Percentiles rank a stretch among this genome's conserved stretches.
phyloP scores from a whole-genome alignment of 2,329 filamentous ascomycete genomes.

The Monosporascus sp. region DNA sequence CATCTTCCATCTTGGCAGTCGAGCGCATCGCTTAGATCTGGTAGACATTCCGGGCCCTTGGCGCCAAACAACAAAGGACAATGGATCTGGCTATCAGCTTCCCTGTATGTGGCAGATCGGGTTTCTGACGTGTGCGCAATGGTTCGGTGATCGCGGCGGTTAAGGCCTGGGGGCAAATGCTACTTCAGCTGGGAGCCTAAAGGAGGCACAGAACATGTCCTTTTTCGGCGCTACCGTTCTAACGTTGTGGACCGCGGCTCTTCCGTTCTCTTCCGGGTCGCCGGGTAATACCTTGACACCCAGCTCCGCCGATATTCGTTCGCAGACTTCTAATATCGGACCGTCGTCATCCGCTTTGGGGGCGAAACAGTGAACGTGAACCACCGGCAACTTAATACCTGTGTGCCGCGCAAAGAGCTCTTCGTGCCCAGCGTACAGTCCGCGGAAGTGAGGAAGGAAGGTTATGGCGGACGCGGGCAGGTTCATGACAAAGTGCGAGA shows the following conservation, averaged over 20 bases:
- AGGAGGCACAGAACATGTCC: constrained; percentile 94
- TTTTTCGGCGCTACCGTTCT: constrained; percentile 89
- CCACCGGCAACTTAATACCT: constrained; percentile 61
- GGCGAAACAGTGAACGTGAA: constrained; percentile 94
- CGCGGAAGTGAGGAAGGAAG: constrained; percentile 72
- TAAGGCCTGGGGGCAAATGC: constrained; percentile 56
- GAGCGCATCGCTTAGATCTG: background rate
- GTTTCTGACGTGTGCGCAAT: background rate
- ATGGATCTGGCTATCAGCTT: background rate
- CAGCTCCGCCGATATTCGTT: constrained; percentile 58
- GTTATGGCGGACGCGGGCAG: constrained; percentile 84
- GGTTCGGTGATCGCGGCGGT: background rate
- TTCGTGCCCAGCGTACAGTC: constrained; percentile 72
- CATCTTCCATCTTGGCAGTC: background rate
- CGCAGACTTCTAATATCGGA: constrained; percentile 58
- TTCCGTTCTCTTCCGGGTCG: constrained; percentile 40
- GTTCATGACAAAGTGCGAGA: constrained; percentile 98
- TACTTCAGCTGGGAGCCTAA: constrained; percentile 75
- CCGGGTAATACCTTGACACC: constrained; percentile 52
- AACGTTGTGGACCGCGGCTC: constrained; percentile 62
- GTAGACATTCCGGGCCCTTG: background rate
- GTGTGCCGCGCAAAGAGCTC: constrained; percentile 59
- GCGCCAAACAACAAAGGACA: background rate
- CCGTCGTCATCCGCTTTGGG: constrained; percentile 73
- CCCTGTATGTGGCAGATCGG: background rate